Evolutionary conservation across 2,329 filamentous ascomycete genomes (phyloP).

Genomic region (Trichothecium roseum): DNA sequence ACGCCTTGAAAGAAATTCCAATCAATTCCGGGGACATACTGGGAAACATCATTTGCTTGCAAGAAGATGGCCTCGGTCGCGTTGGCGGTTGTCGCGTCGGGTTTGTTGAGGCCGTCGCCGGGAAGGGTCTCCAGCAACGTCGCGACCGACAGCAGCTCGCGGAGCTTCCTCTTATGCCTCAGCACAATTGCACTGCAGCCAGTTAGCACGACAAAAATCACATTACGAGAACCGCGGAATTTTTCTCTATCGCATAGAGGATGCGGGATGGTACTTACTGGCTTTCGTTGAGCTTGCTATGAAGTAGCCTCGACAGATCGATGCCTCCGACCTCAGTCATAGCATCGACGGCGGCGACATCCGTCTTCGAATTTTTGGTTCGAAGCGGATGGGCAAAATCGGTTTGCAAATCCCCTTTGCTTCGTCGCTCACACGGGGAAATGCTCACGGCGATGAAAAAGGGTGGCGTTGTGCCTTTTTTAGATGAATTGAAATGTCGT

Average conservation of each 20-base stretch:
- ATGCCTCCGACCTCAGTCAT: slow-evolving; percentile 61
- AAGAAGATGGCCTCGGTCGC: slow-evolving; percentile 45
- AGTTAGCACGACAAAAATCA: slow-evolving; percentile 33
- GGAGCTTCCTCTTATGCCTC: slow-evolving; percentile 84
- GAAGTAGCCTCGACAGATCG: slow-evolving; percentile 57
- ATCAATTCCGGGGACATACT: slow-evolving; percentile 35
- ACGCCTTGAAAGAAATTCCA: slow-evolving; percentile 8
- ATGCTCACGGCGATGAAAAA: slow-evolving; percentile 22
- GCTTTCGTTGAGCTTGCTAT: slow-evolving; percentile 52
- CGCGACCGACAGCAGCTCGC: slow-evolving; percentile 74
- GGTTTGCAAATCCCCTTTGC: neutral
- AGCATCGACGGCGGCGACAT: slow-evolving; percentile 59
- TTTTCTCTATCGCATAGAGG: slow-evolving; percentile 30
- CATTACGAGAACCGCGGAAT: slow-evolving; percentile 39
- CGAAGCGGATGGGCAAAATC: slow-evolving; percentile 5
- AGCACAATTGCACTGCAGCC: slow-evolving; percentile 56
- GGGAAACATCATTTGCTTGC: slow-evolving; percentile 45
- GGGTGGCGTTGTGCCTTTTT: slow-evolving; percentile 3
- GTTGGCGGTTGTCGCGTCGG: slow-evolving; percentile 43
- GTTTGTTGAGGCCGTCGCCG: slow-evolving; percentile 44
- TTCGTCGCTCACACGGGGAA: slow-evolving; percentile 5
- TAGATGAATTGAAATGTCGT: slow-evolving; percentile 4
- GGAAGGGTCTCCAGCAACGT: slow-evolving; percentile 55
- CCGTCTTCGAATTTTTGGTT: slow-evolving; percentile 33
- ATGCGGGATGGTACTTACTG: slow-evolving; percentile 34